Percentiles rank a stretch among this genome's conserved stretches.
phyloP scores from a whole-genome alignment of 345 rosid species.

The Eucalyptus pauciflora region DNA sequence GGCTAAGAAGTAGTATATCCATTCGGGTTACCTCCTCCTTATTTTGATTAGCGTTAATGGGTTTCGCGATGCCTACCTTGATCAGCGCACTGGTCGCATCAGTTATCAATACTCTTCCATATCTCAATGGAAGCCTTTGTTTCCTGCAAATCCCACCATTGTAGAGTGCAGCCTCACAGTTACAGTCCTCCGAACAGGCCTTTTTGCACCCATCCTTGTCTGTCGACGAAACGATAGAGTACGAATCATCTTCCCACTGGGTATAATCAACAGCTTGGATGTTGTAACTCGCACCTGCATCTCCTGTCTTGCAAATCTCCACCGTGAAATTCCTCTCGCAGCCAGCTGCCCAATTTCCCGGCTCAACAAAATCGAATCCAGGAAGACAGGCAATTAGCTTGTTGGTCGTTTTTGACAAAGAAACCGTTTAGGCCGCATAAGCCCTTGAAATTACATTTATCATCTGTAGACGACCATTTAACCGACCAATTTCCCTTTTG shows the following conservation, averaged over 20 bases:
- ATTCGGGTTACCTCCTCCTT: neutral
- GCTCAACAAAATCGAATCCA: neutral
- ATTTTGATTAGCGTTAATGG: neutral
- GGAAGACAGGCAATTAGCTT: slow-evolving; percentile 2
- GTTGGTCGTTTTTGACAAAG: neutral
- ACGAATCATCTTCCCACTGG: neutral
- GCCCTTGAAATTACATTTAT: neutral
- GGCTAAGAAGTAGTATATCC: neutral
- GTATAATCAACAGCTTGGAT: neutral
- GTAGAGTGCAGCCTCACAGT: slow-evolving; percentile 16
- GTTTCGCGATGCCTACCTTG: neutral
- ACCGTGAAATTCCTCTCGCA: neutral
- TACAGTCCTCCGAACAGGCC: slow-evolving; percentile 7
- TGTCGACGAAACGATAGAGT: neutral
- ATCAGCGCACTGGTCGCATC: neutral
- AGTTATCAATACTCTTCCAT: neutral
- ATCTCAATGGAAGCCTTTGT: slow-evolving; percentile 15
- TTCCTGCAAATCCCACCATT: neutral
- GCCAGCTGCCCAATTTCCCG: neutral
- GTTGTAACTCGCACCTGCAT: neutral
- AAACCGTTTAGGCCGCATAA: neutral
- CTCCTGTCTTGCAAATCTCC: neutral
- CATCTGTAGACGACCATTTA: neutral
- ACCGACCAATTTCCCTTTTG: neutral
- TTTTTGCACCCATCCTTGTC: neutral